Evolutionary conservation across 257 asterid species (phyloP).

Genomic region (Penstemon eatonii): DNA sequence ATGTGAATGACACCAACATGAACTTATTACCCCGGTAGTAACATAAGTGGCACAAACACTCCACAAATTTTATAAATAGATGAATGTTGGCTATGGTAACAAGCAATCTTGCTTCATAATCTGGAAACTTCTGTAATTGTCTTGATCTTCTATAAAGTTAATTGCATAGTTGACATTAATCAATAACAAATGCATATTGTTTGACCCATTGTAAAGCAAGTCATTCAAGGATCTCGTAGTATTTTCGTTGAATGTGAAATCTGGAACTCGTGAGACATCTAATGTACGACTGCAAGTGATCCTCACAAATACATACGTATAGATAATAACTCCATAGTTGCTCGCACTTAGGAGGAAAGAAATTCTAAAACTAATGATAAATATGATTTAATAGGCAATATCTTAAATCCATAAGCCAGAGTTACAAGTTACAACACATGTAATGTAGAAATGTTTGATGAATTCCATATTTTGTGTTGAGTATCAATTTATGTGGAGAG

Average conservation of each 20-base stretch:
- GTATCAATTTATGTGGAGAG: too few relatives aligned
- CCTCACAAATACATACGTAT: too few relatives aligned
- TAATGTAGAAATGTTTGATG: too few relatives aligned
- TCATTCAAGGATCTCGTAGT: conserved; percentile 7
- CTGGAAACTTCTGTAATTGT: not conserved
- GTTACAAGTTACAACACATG: too few relatives aligned
- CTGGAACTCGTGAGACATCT: too few relatives aligned
- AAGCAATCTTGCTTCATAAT: not conserved
- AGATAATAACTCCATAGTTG: too few relatives aligned
- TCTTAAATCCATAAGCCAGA: too few relatives aligned
- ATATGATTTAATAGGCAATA: too few relatives aligned
- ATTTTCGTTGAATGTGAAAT: not conserved
- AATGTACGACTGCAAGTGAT: too few relatives aligned
- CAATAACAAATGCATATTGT: conserved; percentile 4
- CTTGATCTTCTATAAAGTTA: conserved; percentile 2
- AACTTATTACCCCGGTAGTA: conserved; percentile 8
- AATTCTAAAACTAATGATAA: too few relatives aligned
- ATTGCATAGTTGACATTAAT: conserved; percentile 5
- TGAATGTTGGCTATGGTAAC: not conserved
- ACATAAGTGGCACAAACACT: conserved; percentile 1
- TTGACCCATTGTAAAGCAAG: conserved; percentile 17
- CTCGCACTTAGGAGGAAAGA: too few relatives aligned
- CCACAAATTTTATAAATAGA: conserved; percentile 6
- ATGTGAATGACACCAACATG: not conserved
- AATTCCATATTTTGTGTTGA: too few relatives aligned